Percentiles rank a stretch among this genome's conserved stretches.
Conservation (phyloP, 768 basidiomycete genomes). For the Auriscalpium vulgare region DNA sequence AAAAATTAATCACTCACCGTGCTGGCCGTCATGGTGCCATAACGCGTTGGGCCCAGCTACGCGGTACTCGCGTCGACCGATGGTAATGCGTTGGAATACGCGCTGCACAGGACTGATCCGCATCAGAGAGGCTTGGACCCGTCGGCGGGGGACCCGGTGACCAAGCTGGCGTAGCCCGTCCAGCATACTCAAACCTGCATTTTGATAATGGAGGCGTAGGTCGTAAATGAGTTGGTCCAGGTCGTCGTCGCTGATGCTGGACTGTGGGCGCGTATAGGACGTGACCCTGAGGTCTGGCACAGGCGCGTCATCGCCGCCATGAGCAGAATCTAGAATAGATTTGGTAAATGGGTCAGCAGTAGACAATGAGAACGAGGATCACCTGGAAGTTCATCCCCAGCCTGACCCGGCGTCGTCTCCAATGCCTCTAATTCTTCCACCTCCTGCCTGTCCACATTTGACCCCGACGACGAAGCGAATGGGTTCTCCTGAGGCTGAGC, state of each 20-base stretch:
- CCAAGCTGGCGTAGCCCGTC: slow-evolving; percentile 9
- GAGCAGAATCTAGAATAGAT: neutral
- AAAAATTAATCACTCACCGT: slow-evolving; percentile 11
- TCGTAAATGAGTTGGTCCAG: slow-evolving; percentile 6
- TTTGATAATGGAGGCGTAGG: slow-evolving; percentile 1
- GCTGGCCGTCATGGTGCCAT: slow-evolving; percentile 24
- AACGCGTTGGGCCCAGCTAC: slow-evolving; percentile 21
- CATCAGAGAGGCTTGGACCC: slow-evolving; percentile 4
- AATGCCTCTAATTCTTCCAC: neutral
- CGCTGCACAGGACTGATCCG: slow-evolving; percentile 12
- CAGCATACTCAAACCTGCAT: slow-evolving; percentile 13
- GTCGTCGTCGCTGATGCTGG: slow-evolving; percentile 6
- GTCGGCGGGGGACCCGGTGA: neutral
- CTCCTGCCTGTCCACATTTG: neutral
- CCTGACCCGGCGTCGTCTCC: neutral
- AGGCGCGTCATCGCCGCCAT: neutral
- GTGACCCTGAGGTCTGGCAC: neutral
- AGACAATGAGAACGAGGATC: neutral
- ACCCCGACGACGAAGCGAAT: neutral
- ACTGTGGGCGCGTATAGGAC: slow-evolving; percentile 6
- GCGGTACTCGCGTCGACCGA: slow-evolving; percentile 10
- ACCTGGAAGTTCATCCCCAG: neutral
- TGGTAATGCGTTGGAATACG: slow-evolving; percentile 7
- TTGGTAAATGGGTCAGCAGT: too few relatives aligned
- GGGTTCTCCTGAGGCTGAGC: slow-evolving; percentile 7